These are phyloP conservation scores for Tardiomyces blankii DNA, from an alignment of 1,139 yeast species.

Conservation along the genomic window DNA sequence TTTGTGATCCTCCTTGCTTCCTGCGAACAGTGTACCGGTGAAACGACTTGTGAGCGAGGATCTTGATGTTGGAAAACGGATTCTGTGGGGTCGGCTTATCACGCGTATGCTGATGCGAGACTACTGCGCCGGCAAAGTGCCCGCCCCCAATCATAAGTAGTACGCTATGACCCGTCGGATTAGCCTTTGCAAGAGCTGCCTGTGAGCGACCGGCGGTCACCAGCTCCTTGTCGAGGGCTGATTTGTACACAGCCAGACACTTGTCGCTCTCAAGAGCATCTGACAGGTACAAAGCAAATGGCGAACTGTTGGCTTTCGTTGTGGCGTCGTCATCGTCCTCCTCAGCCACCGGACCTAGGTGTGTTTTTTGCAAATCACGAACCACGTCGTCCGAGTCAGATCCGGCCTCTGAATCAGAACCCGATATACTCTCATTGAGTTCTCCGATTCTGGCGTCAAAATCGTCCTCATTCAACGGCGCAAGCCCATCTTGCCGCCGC, in stretches of 20 bases:
- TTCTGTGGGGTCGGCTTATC: conserved; percentile 30
- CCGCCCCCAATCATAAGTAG: conserved; percentile 96
- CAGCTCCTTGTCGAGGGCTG: conserved; percentile 41
- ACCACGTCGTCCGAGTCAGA: conserved; percentile 26
- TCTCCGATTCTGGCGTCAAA: conserved; percentile 47
- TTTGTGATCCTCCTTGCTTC: conserved; percentile 96
- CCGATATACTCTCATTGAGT: conserved; percentile 47
- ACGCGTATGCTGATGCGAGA: conserved; percentile 58
- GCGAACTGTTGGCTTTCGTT: conserved; percentile 24
- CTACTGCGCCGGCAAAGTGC: conserved; percentile 92
- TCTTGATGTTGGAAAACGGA: conserved; percentile 34
- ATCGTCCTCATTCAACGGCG: conserved; percentile 43
- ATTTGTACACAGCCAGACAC: conserved; percentile 61
- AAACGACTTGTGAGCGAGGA: conserved; percentile 72
- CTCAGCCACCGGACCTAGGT: conserved; percentile 15
- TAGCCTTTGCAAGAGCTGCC: conserved; percentile 30
- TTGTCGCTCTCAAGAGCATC: conserved; percentile 32
- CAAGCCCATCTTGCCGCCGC: conserved; percentile 37
- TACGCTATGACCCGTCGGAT: conserved; percentile 42
- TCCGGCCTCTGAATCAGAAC: conserved; percentile 18
- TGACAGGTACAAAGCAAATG: conserved; percentile 47
- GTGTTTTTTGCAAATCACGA: conserved; percentile 7
- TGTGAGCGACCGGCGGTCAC: conserved; percentile 34
- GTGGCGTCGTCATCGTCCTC: conserved; percentile 20
- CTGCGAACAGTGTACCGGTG: conserved; percentile 94